Base-by-base conservation (phyloP, 2,329 filamentous ascomycete genomes). In the Aureobasidium sp. region DNA sequence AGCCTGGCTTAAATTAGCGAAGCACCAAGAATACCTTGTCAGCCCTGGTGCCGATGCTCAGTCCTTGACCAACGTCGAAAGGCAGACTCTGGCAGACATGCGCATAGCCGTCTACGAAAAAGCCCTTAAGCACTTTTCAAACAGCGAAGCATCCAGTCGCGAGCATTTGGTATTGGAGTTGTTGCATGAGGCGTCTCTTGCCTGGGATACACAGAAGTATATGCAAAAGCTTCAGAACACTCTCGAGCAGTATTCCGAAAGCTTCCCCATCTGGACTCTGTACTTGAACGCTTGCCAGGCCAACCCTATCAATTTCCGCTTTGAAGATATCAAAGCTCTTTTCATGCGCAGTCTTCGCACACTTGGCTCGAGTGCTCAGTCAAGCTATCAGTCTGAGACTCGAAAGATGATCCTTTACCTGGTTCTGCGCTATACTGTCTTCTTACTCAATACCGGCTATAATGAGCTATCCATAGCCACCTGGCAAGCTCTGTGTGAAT, bases 401-500 rank as follows among this genome's bases (percentile, higher is more conserved):
- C 75, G 72, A 52, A 70, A 72, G 24, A 75, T 83, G 63, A 78
- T 83, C 57, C 74, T 90, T 2, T 90, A 95, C 69, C 74, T 95
- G 1, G 82, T 96, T 19, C 76, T 95, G 1, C 83, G 90, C 44
- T 71, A 87, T n/a, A 93, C 90, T 0, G 74, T 84, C 2, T 88
- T 94, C 69, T 78, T 93, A 33, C 79, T 85, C 48, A 87, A 96
- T 69, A 80, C 88, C 49, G 93, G 93, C 0, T 96, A 88, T 70
- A 77, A 80, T 48, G 93, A 97, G 70, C 77, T 90, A 33, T 87
- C 90, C 1, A 77, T 89, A 3, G 90, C 87, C 11, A 80, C 88
- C 5, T 97, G 93, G 91, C 93, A 97, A 74, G 89, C 85, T 6
- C 68, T 89, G 0, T 74, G 97, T 0, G 93, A 97, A 69, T 78